phyloP scores from a whole-genome alignment of 176 grass and related monocot genomes.

The Cenchrus fungigraminus region DNA sequence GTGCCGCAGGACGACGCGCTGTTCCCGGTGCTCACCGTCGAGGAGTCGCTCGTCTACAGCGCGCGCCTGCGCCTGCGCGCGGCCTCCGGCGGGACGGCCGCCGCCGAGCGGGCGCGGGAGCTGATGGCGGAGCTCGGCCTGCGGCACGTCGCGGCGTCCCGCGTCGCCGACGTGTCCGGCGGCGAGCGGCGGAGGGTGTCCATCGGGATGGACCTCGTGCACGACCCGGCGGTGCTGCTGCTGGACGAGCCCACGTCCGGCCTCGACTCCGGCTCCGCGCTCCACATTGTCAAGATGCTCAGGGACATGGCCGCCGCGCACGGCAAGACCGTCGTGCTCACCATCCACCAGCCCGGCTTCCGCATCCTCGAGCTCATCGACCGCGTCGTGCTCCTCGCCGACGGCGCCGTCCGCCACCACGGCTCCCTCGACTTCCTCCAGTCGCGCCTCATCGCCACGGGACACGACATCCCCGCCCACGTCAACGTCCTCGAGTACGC shows the following conservation, averaged over 20 bases:
- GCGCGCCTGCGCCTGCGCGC: slow-evolving; percentile 64
- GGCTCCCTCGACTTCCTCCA: slow-evolving; percentile 66
- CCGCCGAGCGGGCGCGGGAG: slow-evolving; percentile 42
- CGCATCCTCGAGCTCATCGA: slow-evolving; percentile 86
- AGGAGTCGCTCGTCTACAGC: slow-evolving; percentile 92
- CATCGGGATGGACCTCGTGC: slow-evolving; percentile 85
- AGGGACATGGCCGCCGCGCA: slow-evolving; percentile 54
- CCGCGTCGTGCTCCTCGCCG: slow-evolving; percentile 73
- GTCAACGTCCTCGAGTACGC: slow-evolving; percentile 95
- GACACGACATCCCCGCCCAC: slow-evolving; percentile 70
- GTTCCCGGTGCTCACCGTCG: slow-evolving; percentile 87
- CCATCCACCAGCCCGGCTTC: slow-evolving; percentile 89
- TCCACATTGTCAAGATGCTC: slow-evolving; percentile 87
- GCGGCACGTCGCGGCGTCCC: slow-evolving; percentile 54
- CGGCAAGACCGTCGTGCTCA: slow-evolving; percentile 81
- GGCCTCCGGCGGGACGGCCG: background rate
- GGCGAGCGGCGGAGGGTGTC: slow-evolving; percentile 83
- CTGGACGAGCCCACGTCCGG: slow-evolving; percentile 95
- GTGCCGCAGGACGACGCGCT: slow-evolving; percentile 91
- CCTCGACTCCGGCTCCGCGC: slow-evolving; percentile 73
- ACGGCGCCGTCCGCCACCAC: slow-evolving; percentile 73
- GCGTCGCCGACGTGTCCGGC: slow-evolving; percentile 65
- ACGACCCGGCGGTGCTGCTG: slow-evolving; percentile 81
- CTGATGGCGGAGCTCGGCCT: slow-evolving; percentile 78
- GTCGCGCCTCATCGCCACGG: slow-evolving; percentile 53